A percentile compares a stretch with the other conserved stretches of the same genome.
Conservation (phyloP, 805 yeast genomes). For the Isabelozyma rhagii region DNA sequence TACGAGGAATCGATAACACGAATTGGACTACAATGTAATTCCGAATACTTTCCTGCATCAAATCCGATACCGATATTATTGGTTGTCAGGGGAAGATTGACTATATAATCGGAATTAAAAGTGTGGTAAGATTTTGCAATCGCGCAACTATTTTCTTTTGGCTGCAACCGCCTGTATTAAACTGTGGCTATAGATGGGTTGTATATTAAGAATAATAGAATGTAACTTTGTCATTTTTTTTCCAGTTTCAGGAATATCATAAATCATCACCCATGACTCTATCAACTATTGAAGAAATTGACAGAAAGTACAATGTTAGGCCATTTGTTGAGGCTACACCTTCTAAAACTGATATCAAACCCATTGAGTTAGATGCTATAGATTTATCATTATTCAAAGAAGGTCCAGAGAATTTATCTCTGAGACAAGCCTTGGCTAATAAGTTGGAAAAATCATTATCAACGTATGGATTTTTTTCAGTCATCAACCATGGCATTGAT, state of each 20-base stretch:
- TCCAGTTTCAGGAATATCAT: not conserved
- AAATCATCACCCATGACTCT: not conserved
- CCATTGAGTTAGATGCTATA: conserved; percentile 26
- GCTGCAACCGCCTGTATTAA: not conserved
- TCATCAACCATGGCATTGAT: conserved; percentile 23
- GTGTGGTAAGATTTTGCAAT: not conserved
- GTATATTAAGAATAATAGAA: too few relatives aligned
- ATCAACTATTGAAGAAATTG: conserved; percentile 8
- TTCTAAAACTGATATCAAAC: conserved; percentile 9
- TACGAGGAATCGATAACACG: too few relatives aligned
- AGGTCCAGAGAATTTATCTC: conserved; percentile 30
- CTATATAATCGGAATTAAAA: too few relatives aligned
- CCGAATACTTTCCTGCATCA: not conserved
- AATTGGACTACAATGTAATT: too few relatives aligned
- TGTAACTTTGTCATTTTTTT: not conserved
- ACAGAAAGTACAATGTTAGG: conserved; percentile 19
- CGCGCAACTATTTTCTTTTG: not conserved
- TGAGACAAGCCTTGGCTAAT: conserved; percentile 30
- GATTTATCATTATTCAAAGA: conserved; percentile 33
- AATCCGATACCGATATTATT: not conserved
- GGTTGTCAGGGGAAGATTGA: too few relatives aligned
- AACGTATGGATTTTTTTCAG: conserved; percentile 43
- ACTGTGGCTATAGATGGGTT: not conserved
- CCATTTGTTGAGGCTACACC: conserved; percentile 20
- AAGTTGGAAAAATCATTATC: conserved; percentile 37